Evolutionary conservation across 1,139 yeast species (phyloP), one percentile per base, ranked within the genome.

Genomic region (Keqinozyma sinolaborantium): DNA sequence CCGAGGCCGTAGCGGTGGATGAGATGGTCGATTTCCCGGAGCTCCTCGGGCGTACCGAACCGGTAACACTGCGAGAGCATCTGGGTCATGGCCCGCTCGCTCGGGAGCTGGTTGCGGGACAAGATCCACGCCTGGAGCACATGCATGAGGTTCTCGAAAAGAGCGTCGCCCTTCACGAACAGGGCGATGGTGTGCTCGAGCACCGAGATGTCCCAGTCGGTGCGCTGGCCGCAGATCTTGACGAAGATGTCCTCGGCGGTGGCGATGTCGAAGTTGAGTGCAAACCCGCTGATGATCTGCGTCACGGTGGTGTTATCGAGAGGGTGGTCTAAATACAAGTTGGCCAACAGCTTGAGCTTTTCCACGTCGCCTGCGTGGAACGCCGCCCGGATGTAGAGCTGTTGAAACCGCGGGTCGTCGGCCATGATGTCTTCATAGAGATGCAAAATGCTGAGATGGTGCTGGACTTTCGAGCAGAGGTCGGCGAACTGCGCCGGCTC

Each of bases 251-350:
- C 35, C 32, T 54, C 61, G 23, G 64, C 51, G 14, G 44, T 47
- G 24, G 56, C 60, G 4, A 64, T 53, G 25, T 68, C 70, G 40
- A 58, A 65, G 41, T 54, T 60, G 16, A 43, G 42, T 3, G 64
- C 50, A 35, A 54, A 60, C 4, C 58, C 56, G 24, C 55, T 48
- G 31, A 67, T 43, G 3, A 54, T 44, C 34, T 64, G 63, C 18
- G 57, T 46, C 30, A 64, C 40, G 2, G 60, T 53, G 11, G 43
- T 45, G 6, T 58, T 42, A 37, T 58, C 46, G 28, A 51, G 45
- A 7, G 26, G 24, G 14, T 36, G 30, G 13, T 26, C 30, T 13
- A 40, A 23, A 28, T 42, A 42, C 9, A 14, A 10, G 3, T 38
- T 39, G 5, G 28, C 30, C 14, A 39, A 15, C 4, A 23, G 18